phyloP scores from a whole-genome alignment of 768 basidiomycete genomes.

The Lactarius hengduanensis region DNA sequence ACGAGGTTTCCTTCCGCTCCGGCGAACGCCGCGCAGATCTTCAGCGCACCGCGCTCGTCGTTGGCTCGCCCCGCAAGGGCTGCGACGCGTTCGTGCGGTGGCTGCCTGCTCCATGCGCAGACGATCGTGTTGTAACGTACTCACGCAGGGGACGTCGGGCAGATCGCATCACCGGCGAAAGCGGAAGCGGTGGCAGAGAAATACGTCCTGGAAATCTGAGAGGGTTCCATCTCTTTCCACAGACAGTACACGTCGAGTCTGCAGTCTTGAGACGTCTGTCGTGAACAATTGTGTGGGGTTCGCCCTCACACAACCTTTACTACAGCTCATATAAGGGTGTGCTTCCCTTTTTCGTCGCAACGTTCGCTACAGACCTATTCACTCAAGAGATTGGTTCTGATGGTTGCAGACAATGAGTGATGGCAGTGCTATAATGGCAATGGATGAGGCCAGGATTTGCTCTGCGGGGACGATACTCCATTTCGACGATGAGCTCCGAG shows the following conservation, averaged over 20 bases:
- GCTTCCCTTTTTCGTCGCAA: slow-evolving; percentile 33
- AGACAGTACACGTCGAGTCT: slow-evolving; percentile 49
- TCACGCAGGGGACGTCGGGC: slow-evolving; percentile 89
- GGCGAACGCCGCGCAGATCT: slow-evolving; percentile 34
- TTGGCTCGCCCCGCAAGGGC: not conserved
- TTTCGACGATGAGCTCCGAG: not conserved
- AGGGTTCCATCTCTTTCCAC: slow-evolving; percentile 94
- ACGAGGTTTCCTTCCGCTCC: slow-evolving; percentile 63
- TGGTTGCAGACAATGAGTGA: no score
- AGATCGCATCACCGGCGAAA: no score
- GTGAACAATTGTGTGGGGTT: not conserved
- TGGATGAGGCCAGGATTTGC: no score
- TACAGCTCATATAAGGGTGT: slow-evolving; percentile 35
- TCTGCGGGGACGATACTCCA: no score
- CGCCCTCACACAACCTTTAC: not conserved
- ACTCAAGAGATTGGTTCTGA: not conserved
- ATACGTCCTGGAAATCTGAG: slow-evolving; percentile 51
- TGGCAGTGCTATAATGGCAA: no score
- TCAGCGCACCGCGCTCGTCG: not conserved
- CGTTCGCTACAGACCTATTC: not conserved
- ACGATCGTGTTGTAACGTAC: slow-evolving; percentile 75
- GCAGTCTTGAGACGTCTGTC: slow-evolving; percentile 53
- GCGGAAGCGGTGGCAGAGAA: slow-evolving; percentile 30
- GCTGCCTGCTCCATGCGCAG: not conserved
- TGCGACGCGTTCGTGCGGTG: slow-evolving; percentile 16